phyloP scores from a whole-genome alignment of 805 yeast genomes.

The Saturnispora quitensis region DNA sequence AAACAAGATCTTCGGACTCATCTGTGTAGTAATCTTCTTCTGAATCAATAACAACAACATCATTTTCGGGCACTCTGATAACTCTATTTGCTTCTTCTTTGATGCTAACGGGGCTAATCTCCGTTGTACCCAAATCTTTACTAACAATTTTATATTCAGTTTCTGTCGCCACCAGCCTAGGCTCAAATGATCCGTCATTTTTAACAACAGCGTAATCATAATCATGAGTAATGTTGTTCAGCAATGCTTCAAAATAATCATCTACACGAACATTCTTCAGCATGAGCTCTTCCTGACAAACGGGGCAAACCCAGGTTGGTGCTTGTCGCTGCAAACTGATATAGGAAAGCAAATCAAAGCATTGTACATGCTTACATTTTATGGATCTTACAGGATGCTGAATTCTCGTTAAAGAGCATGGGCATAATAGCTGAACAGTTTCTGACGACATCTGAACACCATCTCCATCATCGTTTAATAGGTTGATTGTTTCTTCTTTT shows the following conservation, averaged over 20 bases:
- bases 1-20: background rate
- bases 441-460: constrained; percentile 53
- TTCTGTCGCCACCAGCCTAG: constrained; percentile 13
- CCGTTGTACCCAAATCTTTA: background rate
- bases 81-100: constrained; percentile 10
- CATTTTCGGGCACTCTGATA: constrained; percentile 5
- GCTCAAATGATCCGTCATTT: constrained; percentile 68
- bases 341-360: constrained; percentile 76
- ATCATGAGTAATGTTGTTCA: constrained; percentile 42
- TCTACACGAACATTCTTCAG: constrained; percentile 59
- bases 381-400: constrained; percentile 61
- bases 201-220: constrained; percentile 60
- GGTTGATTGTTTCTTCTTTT: constrained; percentile 35
- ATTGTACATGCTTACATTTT: constrained; percentile 71
- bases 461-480: constrained; percentile 28
- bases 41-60: constrained; percentile 4
- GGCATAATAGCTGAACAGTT: constrained; percentile 64
- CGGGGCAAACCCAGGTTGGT: constrained; percentile 84
- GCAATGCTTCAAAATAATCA: constrained; percentile 60
- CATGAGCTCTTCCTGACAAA: constrained; percentile 50
- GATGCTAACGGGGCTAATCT: background rate
- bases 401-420: constrained; percentile 65
- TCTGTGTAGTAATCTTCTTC: constrained; percentile 4
- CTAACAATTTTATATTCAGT: constrained; percentile 6
- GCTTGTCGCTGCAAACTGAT: constrained; percentile 68